Percentiles rank a stretch among this genome's conserved stretches.
phyloP scores from a whole-genome alignment of 495 filamentous ascomycete genomes.

The Pyrenula massariospora region DNA sequence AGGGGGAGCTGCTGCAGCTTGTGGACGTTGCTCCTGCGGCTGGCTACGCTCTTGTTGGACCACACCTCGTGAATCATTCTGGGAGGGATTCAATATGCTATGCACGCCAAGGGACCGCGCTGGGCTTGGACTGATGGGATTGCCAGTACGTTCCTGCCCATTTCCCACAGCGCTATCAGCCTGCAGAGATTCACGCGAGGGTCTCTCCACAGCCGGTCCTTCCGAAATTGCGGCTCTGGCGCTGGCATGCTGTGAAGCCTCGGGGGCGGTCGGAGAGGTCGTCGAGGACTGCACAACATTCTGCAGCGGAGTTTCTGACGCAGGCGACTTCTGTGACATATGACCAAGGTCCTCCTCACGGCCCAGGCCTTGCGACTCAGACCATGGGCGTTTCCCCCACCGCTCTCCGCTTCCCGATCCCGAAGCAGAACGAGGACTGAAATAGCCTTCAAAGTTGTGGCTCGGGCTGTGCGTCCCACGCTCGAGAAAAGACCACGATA shows the following conservation, averaged over 20 bases:
- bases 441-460: background rate
- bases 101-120: constrained; percentile 38
- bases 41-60: constrained; percentile 6
- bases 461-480: background rate
- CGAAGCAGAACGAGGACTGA: background rate
- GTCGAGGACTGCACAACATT: constrained; percentile 3
- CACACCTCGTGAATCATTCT: constrained; percentile 10
- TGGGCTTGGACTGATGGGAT: constrained; percentile 6
- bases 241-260: constrained; percentile 17
- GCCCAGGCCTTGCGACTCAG: constrained; percentile 17
- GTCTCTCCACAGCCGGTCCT: constrained; percentile 27
- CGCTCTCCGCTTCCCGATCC: constrained; percentile 11
- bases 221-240: constrained; percentile 26
- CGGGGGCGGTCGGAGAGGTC: constrained; percentile 3
- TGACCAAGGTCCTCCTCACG: constrained; percentile 23
- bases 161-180: background rate
- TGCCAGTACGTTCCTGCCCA: background rate
- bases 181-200: constrained; percentile 21
- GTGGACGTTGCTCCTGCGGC: constrained; percentile 11
- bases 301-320: constrained; percentile 12
- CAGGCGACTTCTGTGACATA: constrained; percentile 36
- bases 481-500: background rate
- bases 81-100: constrained; percentile 35
- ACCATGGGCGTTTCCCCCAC: constrained; percentile 34
- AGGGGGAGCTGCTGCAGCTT: too few relatives aligned